Evolutionary conservation across 345 rosid genomes (phyloP).

Genomic region (Populus euphratica): DNA sequence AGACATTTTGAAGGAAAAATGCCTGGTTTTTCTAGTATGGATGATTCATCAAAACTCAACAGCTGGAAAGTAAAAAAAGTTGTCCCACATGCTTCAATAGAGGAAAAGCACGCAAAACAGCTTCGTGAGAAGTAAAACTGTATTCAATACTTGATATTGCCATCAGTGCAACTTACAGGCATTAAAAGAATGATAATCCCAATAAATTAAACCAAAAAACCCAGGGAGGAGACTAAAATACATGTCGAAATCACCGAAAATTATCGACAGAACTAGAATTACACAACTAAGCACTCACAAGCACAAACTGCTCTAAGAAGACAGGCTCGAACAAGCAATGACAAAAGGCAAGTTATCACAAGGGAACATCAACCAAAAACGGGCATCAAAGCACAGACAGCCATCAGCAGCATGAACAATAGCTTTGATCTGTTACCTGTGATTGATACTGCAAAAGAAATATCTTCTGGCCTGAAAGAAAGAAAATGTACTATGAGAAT

Average conservation of each 20-base stretch:
- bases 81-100: background rate
- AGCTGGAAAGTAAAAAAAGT: background rate
- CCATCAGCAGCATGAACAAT: constrained; percentile 32
- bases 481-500: constrained; percentile 13
- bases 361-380: constrained; percentile 17
- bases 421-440: constrained; percentile 21
- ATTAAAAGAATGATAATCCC: constrained; percentile 46
- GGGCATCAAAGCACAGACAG: constrained; percentile 19
- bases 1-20: background rate
- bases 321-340: constrained; percentile 13
- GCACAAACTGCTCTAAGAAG: constrained; percentile 27
- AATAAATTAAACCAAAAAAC: constrained; percentile 26
- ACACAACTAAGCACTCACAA: constrained; percentile 38
- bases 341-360: constrained; percentile 9
- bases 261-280: constrained; percentile 32
- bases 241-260: constrained; percentile 29
- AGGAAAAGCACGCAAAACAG: background rate
- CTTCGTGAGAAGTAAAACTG: constrained; percentile 14
- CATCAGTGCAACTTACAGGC: constrained; percentile 26
- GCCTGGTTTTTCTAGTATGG: background rate
- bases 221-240: constrained; percentile 11
- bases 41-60: background rate
- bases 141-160: constrained; percentile 29
- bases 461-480: constrained; percentile 65
- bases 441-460: constrained; percentile 43